These are phyloP conservation scores for Neocatenulostroma microsporum DNA, from an alignment of 2,329 filamentous ascomycete genomes.

Conservation along the genomic window DNA sequence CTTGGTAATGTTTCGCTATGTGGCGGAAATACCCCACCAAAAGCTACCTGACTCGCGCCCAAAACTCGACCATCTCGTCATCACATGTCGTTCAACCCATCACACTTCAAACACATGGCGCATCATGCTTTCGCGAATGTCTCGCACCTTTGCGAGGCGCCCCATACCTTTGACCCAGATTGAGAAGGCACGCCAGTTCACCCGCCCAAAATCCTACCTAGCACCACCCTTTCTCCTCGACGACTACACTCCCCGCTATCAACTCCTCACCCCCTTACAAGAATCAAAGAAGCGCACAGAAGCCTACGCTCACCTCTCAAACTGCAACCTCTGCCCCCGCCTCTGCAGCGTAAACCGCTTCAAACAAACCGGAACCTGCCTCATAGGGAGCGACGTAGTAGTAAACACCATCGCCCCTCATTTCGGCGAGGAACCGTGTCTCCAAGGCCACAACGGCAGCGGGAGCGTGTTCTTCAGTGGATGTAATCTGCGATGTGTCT, in stretches of 20 bases:
- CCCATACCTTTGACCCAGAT: background rate
- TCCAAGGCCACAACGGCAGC: slow-evolving; percentile 73
- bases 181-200: slow-evolving; percentile 3
- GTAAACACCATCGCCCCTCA: slow-evolving; percentile 81
- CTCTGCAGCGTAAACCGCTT: slow-evolving; percentile 74
- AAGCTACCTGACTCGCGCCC: slow-evolving; percentile 5
- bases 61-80: slow-evolving; percentile 3
- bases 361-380: slow-evolving; percentile 67
- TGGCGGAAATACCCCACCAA: too few relatives aligned
- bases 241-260: slow-evolving; percentile 66
- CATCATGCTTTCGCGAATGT: slow-evolving; percentile 5
- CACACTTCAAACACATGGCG: slow-evolving; percentile 6
- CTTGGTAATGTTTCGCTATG: too few relatives aligned
- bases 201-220: slow-evolving; percentile 33
- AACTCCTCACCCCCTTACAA: slow-evolving; percentile 58
- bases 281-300: slow-evolving; percentile 64
- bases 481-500: slow-evolving; percentile 64
- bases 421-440: slow-evolving; percentile 75
- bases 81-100: background rate
- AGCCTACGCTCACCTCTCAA: slow-evolving; percentile 65
- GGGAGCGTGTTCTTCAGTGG: slow-evolving; percentile 77
- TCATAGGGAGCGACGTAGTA: slow-evolving; percentile 66
- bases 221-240: slow-evolving; percentile 61
- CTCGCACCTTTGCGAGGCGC: background rate
- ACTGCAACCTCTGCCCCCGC: slow-evolving; percentile 76